These are phyloP conservation scores for Colletotrichum salicis DNA, from an alignment of 2,329 filamentous ascomycete species.

Conservation along the genomic window DNA sequence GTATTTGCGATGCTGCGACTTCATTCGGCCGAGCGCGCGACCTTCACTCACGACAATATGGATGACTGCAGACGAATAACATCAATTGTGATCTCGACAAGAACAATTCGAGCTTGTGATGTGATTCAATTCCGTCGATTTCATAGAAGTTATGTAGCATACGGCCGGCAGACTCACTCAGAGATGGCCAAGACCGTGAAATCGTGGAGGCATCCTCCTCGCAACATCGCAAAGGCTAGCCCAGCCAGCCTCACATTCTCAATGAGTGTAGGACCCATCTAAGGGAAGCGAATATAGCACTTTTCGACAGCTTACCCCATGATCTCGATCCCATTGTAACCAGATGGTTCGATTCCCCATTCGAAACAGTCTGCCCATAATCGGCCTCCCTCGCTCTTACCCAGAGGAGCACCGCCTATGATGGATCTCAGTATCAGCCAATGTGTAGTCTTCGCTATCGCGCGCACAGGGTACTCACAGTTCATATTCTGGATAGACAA, in stretches of 20 bases:
- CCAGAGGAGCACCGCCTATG: constrained; percentile 4
- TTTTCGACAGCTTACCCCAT: neutral
- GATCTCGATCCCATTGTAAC: constrained; percentile 14
- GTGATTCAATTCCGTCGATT: neutral
- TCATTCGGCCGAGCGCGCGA: constrained; percentile 19
- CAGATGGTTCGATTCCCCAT: constrained; percentile 30
- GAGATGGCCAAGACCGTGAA: neutral
- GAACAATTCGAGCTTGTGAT: neutral
- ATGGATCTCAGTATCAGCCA: neutral
- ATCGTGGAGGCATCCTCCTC: neutral
- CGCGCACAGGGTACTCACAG: constrained; percentile 4
- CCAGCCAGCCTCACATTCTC: neutral
- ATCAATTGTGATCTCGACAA: neutral
- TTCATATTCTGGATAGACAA: constrained; percentile 2
- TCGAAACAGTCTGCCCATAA: constrained; percentile 28
- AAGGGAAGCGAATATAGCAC: neutral
- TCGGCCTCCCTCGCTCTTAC: neutral
- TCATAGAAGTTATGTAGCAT: neutral
- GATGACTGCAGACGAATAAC: neutral
- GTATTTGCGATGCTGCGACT: constrained; percentile 9
- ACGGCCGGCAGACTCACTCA: neutral
- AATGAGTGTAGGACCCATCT: neutral
- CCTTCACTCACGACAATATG: neutral
- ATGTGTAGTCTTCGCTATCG: neutral
- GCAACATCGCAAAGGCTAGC: neutral